These are phyloP conservation scores for Pichia insulana DNA, from an alignment of 805 yeast genomes.

Conservation along the genomic window DNA sequence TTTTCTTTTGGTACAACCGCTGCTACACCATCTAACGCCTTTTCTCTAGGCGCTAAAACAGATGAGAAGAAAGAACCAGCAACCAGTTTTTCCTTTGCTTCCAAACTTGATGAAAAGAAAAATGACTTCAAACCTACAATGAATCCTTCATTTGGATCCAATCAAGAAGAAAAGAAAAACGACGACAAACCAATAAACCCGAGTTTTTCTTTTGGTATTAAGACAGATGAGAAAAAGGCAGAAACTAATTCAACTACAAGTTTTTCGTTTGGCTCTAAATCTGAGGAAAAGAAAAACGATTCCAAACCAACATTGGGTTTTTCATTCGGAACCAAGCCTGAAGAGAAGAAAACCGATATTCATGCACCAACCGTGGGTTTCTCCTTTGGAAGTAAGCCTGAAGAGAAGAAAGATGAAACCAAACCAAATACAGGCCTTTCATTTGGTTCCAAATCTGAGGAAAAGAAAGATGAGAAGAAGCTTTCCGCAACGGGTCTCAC, in stretches of 20 bases:
- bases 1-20: too few relatives aligned
- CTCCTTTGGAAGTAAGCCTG: conserved; percentile 6
- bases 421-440: conserved; percentile 10
- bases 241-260: conserved; percentile 1
- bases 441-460: conserved; percentile 11
- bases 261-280: conserved; percentile 15
- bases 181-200: too few relatives aligned
- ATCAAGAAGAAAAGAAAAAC: conserved; percentile 11
- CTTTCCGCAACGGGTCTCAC: conserved; percentile 12
- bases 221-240: not conserved
- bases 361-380: too few relatives aligned
- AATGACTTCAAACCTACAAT: too few relatives aligned
- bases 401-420: conserved; percentile 9
- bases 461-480: conserved; percentile 7
- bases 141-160: too few relatives aligned
- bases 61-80: not conserved
- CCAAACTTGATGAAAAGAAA: too few relatives aligned
- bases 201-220: too few relatives aligned
- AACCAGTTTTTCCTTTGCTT: conserved; percentile 15
- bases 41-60: too few relatives aligned
- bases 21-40: too few relatives aligned
- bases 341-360: conserved; percentile 9
- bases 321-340: conserved; percentile 7
- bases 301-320: too few relatives aligned
- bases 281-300: conserved; percentile 11